Evolutionary conservation across 306 rosid genomes (phyloP).

Genomic region (Quercus suber): DNA sequence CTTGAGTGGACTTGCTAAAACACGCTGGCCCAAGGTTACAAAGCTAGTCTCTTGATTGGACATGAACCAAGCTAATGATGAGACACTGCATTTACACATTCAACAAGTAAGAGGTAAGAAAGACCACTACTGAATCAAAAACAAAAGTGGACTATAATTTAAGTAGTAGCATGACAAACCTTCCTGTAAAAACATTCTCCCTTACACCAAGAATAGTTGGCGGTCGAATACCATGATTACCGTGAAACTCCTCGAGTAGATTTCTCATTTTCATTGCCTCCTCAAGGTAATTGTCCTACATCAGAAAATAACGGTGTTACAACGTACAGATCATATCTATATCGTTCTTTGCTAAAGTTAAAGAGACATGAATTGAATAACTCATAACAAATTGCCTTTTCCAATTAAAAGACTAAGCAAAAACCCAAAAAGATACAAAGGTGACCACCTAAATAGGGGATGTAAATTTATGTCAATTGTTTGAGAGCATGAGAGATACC

Average conservation of each 20-base stretch:
- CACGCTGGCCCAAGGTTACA: constrained; percentile 94
- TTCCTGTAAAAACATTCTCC: constrained; percentile 97
- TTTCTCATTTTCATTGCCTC: constrained; percentile 98
- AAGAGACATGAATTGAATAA: background rate
- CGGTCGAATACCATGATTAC: constrained; percentile 71
- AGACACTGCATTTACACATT: constrained; percentile 68
- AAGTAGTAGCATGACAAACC: constrained; percentile 49
- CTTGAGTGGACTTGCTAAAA: constrained; percentile 90
- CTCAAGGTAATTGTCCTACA: constrained; percentile 92
- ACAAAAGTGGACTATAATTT: constrained; percentile 5
- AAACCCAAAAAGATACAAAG: background rate
- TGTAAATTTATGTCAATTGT: background rate
- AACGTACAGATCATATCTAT: background rate
- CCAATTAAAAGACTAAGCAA: background rate
- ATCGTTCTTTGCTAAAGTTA: background rate
- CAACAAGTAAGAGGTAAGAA: constrained; percentile 23
- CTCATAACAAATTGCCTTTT: background rate
- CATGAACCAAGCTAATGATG: constrained; percentile 98
- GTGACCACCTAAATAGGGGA: background rate
- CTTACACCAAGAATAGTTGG: constrained; percentile 96
- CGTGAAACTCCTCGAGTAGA: constrained; percentile 83
- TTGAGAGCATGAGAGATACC: constrained; percentile 30
- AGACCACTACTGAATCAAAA: constrained; percentile 13
- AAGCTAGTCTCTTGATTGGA: constrained; percentile 99
- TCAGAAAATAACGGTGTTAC: constrained; percentile 5